phyloP scores from a whole-genome alignment of 1,284 basidiomycete genomes.

The Austroboletus rostrupii region DNA sequence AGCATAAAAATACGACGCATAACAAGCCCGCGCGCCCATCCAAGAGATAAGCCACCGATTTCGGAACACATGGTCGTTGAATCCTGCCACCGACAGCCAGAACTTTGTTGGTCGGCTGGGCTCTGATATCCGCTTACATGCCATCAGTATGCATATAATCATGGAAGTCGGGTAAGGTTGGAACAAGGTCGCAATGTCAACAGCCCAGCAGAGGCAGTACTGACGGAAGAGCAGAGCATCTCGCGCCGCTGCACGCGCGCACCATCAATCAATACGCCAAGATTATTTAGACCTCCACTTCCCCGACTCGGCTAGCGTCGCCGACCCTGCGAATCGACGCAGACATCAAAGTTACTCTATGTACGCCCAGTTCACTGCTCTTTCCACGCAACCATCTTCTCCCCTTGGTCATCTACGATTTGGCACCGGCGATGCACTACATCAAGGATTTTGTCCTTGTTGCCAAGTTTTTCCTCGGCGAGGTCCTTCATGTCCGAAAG shows the following conservation, averaged over 20 bases:
- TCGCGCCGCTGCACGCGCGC: conserved; percentile 18
- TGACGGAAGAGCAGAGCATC: conserved; percentile 22
- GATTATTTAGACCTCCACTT: background rate
- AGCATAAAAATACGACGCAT: background rate
- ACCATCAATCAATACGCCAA: too few relatives aligned
- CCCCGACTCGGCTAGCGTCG: background rate
- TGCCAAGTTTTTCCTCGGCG: conserved; percentile 60
- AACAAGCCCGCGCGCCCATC: conserved; percentile 2
- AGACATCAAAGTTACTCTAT: background rate
- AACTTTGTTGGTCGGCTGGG: background rate
- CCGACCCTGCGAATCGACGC: conserved; percentile 6
- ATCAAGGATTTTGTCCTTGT: conserved; percentile 71
- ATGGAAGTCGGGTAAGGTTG: conserved; percentile 1
- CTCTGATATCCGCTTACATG: background rate
- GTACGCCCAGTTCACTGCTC: conserved; percentile 39
- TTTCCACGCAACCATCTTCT: conserved; percentile 55
- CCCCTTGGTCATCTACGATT: conserved; percentile 52
- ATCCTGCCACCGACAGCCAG: background rate
- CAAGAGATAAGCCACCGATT: background rate
- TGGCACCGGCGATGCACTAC: conserved; percentile 62
- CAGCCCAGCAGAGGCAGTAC: conserved; percentile 27
- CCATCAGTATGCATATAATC: conserved; percentile 17
- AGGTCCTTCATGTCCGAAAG: conserved; percentile 51
- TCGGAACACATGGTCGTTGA: background rate
- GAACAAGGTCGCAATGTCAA: conserved; percentile 31